These are phyloP conservation scores for Aureobasidium sp. DNA, from an alignment of 2,329 filamentous ascomycete species.

Conservation along the genomic window DNA sequence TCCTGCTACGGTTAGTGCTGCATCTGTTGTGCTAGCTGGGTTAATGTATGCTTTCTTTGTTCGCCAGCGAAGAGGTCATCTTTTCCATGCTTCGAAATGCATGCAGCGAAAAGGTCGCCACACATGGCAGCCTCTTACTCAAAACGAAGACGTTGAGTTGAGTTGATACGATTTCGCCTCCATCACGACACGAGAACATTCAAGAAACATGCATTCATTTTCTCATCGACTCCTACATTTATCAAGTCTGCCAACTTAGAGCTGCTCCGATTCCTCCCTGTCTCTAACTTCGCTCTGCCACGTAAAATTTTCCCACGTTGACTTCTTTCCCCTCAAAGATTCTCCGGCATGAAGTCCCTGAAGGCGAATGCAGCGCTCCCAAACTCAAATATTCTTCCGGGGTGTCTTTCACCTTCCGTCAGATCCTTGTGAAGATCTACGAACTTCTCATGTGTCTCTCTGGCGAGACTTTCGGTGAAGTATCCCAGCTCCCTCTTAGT, in stretches of 20 bases:
- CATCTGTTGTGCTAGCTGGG: constrained; percentile 45
- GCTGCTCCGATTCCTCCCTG: neutral
- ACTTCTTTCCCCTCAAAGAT: neutral
- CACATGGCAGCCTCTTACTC: neutral
- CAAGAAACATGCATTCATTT: neutral
- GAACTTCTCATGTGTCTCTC: neutral
- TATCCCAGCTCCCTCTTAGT: neutral
- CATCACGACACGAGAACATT: neutral
- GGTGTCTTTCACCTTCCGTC: neutral
- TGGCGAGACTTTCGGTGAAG: neutral
- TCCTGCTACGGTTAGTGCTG: constrained; percentile 54
- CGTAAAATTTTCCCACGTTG: neutral
- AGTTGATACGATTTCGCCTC: neutral
- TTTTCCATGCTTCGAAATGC: constrained; percentile 43
- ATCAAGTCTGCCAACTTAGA: neutral
- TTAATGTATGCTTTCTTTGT: constrained; percentile 52
- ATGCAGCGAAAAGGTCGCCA: constrained; percentile 16
- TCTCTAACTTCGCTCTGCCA: neutral
- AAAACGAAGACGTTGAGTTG: constrained; percentile 1
- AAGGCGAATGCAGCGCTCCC: neutral
- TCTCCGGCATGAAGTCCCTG: neutral
- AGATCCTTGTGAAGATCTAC: neutral
- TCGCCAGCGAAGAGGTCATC: constrained; percentile 51
- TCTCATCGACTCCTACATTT: neutral
- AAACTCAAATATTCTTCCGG: constrained; percentile 3